Base-by-base conservation (phyloP, 345 rosid species). In the Acer saccharum region DNA sequence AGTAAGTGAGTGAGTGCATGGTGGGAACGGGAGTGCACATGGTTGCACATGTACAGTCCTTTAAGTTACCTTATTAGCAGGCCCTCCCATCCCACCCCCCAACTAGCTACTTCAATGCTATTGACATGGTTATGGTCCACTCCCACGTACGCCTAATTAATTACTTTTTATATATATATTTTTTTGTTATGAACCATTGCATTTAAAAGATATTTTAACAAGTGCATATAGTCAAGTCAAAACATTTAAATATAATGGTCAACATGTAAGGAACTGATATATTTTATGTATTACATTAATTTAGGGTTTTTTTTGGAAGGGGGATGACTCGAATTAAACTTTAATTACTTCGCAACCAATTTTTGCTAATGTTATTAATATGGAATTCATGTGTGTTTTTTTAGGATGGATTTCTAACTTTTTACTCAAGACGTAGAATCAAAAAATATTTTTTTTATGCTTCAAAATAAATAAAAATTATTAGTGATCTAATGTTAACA, bases 1-100 rank as follows among this genome's bases (percentile, higher is more conserved):
- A 43, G 9, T 2, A 10, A 43, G 11, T 43, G 46, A 43, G 46
- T 43, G 64, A 60, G 13, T 18, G 25, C 20, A 20, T 60, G 64
- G 64, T 60, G 64, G 64, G 64, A 60, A 60, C 64, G 27, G 64
- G 64, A 60, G 12, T 20, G 27, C 64, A 60, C 64, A 60, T 60
- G 64, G 25, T 20, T 60, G 64, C 64, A 60, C 64, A 60, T 60
- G 64, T 60, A 60, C 27, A 60, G 25, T 60, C 13, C 61, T 57
- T 17, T 18, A 35, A 35, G 39, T 35, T 35, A 35, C 39, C 39
- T 35, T 35, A 35, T 35, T 35, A 35, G 39, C 39, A 57, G 8
- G 7, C 62, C 16, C 0, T 13, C 4, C 55, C 55, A 50, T 11
- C 13, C 4, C 18, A 50, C n/a, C 23, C 23, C 7, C 39, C 6